Base-by-base conservation (phyloP, 73 alveolate genomes). In the Tetrahymena thermophila region DNA sequence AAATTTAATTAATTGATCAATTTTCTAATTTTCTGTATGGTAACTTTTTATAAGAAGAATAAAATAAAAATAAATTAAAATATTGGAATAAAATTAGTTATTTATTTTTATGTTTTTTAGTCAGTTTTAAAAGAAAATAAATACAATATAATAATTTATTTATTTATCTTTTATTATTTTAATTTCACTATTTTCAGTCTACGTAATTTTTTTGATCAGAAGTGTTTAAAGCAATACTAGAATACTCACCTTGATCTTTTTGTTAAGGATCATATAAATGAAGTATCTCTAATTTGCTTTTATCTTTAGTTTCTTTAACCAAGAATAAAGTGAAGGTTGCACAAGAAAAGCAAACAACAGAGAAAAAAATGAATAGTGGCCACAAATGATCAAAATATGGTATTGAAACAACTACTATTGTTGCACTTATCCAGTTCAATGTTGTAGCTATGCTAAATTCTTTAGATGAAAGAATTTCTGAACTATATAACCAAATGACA, bases 401-500 rank as follows among this genome's bases (percentile, higher is more conserved):
- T 25, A 71, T 11, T 19, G 31, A 11, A 31, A 71, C 8, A 1
- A 71, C 97, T 43, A 95, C 94, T 5, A 95, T 35, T 4, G 97
- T 94, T 43, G 95, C 93, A 1, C 95, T 89, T 16, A 89, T 28
- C 97, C 97, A 95, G 93, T 95, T 95, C 23, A 44, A 85, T 19
- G 57, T 34, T 28, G 85, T 93, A 44, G 95, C 97, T 34, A 89
- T 85, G 10, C 94, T 85, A 43, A 89, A 43, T 34, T 57, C 93
- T 93, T 85, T 89, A 15, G 85, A 85, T 43, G 89, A 35, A 56
- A 95, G 85, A 35, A 95, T 58, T 17, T 95, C 97, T 8, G 97
- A 89, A 35, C 58, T 38, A 28, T 95, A 95, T 17, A 95, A 94
- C 95, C 97, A 85, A 6, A 89, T 94, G 8, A 95, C 94, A 16